phyloP scores from a whole-genome alignment of 345 rosid genomes.

The Euphorbia lathyris region DNA sequence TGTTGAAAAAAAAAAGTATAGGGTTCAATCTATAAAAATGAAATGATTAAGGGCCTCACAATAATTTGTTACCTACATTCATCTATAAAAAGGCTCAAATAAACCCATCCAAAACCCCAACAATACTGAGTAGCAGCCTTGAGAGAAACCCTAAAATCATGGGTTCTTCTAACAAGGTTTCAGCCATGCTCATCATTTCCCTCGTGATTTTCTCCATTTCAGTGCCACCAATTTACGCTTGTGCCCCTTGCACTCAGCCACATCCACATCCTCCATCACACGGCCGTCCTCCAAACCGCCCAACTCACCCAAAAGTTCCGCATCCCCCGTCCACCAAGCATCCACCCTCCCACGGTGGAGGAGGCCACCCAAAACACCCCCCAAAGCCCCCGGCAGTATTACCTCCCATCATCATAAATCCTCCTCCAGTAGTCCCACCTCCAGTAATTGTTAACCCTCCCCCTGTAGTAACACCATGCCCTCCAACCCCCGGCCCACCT shows the following conservation, averaged over 20 bases:
- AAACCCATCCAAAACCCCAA: constrained; percentile 5
- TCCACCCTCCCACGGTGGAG: constrained; percentile 59
- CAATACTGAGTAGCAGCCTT: constrained; percentile 11
- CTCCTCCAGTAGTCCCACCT: constrained; percentile 25
- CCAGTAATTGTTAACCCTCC: constrained; percentile 18
- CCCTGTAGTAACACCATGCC: constrained; percentile 27
- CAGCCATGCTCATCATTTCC: constrained; percentile 41
- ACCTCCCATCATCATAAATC: constrained; percentile 38
- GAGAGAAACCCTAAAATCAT: constrained; percentile 31
- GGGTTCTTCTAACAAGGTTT: constrained; percentile 30
- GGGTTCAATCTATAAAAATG: too few species aligned
- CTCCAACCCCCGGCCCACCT: constrained; percentile 41
- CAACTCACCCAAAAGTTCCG: constrained; percentile 29
- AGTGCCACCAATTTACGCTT: constrained; percentile 58
- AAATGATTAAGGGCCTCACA: too few species aligned
- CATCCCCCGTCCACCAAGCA: constrained; percentile 39
- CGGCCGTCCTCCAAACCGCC: constrained; percentile 14
- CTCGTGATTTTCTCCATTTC: constrained; percentile 43
- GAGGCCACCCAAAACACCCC: constrained; percentile 25
- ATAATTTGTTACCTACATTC: too few species aligned
- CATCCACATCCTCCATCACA: constrained; percentile 42
- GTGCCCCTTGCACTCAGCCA: constrained; percentile 46
- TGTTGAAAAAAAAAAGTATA: too few species aligned
- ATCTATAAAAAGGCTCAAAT: constrained; percentile 25
- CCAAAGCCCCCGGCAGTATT: constrained; percentile 20